Base-by-base conservation (phyloP, 2,329 filamentous ascomycete species). In the Claviceps sp. region DNA sequence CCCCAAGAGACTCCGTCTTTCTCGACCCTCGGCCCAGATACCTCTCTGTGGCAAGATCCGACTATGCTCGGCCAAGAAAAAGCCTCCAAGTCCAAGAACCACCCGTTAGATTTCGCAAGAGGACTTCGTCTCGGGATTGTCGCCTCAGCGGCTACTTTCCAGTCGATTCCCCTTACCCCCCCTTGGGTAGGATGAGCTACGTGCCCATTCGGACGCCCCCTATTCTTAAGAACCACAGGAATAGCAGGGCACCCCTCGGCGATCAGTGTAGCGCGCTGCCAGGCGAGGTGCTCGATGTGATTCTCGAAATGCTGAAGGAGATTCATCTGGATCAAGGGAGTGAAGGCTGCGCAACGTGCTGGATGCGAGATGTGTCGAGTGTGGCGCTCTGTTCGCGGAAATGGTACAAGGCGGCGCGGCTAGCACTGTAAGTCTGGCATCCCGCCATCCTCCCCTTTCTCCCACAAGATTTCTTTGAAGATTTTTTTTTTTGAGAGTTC, bases 271-370 rank as follows among this genome's bases (percentile, higher is more conserved):
- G 69, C n/a, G 70, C 69, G 20, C 58, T 84, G 16, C 79, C 80
- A 0, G 72, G 73, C n/a, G 78, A 82, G 59, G 76, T 84, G 2
- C 62, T 84, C 46, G 70, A 75, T 49, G 64, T 78, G 37, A 75
- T 83, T n/a, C 59, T 83, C 37, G 70, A 70, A 41, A 71, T 75
- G 51, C 64, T 84, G 18, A 76, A 72, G 59, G 65, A 69, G 40
- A 61, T 72, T 14, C 81, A 84, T 59, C 60, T 82, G 13, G 64
- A 62, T 6, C 60, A 64, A 14, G 65, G 66, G 2, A 76, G 72
- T 56, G 64, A 66, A 37, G 81, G 78, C 62, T 84, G 81, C 60
- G 72, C 78, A 16, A 83, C 81, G 18, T 84, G 81, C 62, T 82
- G 77, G 76, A 81, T 81, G 77, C 71, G 81, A 48, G 79, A 84